Percentiles rank a stretch among this genome's conserved stretches.
Conservation (phyloP, 768 basidiomycete species). For the Mrakia hoshinonis region DNA sequence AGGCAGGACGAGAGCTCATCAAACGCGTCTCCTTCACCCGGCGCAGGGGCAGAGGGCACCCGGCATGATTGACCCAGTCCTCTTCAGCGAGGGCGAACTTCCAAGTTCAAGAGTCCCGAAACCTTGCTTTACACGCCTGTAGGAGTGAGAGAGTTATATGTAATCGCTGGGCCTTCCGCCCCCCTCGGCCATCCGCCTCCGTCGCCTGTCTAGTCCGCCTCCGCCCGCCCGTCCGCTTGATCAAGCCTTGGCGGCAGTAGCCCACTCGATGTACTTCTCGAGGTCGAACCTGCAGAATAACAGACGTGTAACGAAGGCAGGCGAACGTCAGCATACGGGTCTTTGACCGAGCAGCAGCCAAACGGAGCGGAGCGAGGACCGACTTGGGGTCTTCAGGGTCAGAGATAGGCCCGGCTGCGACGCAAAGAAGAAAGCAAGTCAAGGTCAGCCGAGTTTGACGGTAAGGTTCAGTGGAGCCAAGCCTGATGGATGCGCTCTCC, state of each 20-base stretch:
- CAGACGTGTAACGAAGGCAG: background rate
- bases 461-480: no score
- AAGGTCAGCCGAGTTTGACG: no score
- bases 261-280: constrained; percentile 16
- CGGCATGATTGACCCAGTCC: no score
- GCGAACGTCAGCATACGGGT: background rate
- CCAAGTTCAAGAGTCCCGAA: no score
- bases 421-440: constrained; percentile 3
- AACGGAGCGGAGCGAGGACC: constrained; percentile 50
- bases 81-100: no score
- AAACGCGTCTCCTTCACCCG: background rate
- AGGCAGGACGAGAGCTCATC: background rate
- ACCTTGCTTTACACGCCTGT: no score
- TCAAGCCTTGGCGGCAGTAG: background rate
- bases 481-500: no score
- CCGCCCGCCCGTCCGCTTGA: background rate
- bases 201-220: background rate
- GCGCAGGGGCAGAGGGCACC: no score
- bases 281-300: constrained; percentile 9
- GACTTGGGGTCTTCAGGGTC: constrained; percentile 93
- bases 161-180: no score
- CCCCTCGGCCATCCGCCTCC: no score
- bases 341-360: background rate
- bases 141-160: no score
- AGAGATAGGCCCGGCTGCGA: constrained; percentile 57